Conservation (phyloP, 441 rosid species). For the Populus hybrid region DNA sequence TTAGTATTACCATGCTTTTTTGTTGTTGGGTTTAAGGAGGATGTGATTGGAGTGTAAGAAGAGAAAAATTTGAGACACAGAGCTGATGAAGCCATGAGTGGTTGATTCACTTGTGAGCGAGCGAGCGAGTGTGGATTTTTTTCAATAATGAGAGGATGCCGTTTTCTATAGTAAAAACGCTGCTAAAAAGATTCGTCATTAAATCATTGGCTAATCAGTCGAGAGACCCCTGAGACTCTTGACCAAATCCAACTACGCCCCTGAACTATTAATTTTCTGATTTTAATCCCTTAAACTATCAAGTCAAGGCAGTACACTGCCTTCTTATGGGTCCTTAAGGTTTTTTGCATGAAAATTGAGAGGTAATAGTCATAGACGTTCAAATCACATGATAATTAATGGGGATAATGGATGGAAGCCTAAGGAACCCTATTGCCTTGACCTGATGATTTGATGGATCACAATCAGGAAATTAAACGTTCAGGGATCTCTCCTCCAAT, state of each 20-base stretch:
- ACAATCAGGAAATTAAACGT: not conserved
- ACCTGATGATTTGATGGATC: not conserved
- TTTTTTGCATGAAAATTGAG: not conserved
- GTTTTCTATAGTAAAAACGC: not conserved
- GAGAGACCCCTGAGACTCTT: not conserved
- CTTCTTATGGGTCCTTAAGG: not conserved
- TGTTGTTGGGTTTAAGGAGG: slow-evolving; percentile 29
- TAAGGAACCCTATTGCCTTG: too few relatives aligned
- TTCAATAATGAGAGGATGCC: not conserved
- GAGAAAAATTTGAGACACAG: slow-evolving; percentile 25
- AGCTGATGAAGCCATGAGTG: slow-evolving; percentile 30
- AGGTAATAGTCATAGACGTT: not conserved
- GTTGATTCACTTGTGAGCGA: not conserved
- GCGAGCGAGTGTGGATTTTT: not conserved
- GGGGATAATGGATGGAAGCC: not conserved
- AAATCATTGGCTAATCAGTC: not conserved
- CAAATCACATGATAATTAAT: not conserved
- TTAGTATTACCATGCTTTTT: not conserved
- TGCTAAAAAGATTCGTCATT: not conserved
- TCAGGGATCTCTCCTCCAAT: not conserved
- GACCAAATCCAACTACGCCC: not conserved
- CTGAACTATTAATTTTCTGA: not conserved
- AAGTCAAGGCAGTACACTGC: not conserved
- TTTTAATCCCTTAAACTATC: not conserved
- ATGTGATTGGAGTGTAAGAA: slow-evolving; percentile 22